Evolutionary conservation across 1,284 basidiomycete species (phyloP), one percentile per base, ranked within the genome.

Genomic region (Irpex sp.): DNA sequence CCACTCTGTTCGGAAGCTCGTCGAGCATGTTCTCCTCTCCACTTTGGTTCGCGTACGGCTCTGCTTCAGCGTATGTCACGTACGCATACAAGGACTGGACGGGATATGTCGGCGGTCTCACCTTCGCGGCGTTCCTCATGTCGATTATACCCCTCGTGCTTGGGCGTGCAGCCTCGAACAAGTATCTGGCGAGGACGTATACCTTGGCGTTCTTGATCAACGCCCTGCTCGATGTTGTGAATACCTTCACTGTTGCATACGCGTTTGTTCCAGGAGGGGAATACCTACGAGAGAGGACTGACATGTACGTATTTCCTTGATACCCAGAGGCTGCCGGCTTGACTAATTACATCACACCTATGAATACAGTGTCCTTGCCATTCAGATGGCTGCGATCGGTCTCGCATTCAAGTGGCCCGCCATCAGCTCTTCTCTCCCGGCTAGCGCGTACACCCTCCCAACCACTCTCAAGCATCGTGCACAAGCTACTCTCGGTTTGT

Each of bases 241-340:
- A 87, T 65, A 85, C 91, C 9, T 77, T 76, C 67, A 96, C 94
- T 0, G 93, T 94, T 56, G 96, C 96, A 0, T 97, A 98, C 76
- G 96, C 95, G 0, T 97, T 97, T 70, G 93, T 97, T 2, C 95
- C 95, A 0, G 91, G 91, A 1, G 95, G 94, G 0, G 76, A 82
- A 67, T 80, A 88, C 66, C 80, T 98, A 63, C 81, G 96, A 26
- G 96, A 97, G 76, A 81, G 91, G 21, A 94, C 93, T 7, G 88
- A 93, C 71, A 60, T 88, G 83, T 89, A 71, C 72, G 85, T n/a
- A n/a, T n/a, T n/a, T n/a, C n/a, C n/a, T n/a, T n/a, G n/a, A n/a
- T n/a, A n/a, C n/a, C n/a, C n/a, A n/a, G n/a, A n/a, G n/a, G n/a
- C n/a, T n/a, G n/a, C n/a, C n/a, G n/a, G n/a, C n/a, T 13, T 37